Evolutionary conservation across 768 basidiomycete genomes (phyloP).

Genomic region (Dentipellis sp.): DNA sequence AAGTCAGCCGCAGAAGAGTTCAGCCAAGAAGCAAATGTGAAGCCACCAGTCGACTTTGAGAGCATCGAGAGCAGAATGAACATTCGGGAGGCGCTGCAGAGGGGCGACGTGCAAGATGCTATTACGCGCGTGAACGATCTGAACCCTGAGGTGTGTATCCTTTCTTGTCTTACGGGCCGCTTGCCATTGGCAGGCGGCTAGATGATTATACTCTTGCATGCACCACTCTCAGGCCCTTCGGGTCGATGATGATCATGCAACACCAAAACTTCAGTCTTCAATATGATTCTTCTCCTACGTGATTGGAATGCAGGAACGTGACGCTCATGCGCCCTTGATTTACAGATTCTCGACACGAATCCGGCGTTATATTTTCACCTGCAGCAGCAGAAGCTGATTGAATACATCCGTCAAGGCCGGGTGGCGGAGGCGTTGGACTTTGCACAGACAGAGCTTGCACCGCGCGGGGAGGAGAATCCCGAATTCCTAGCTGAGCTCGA

Average conservation of each 20-base stretch:
- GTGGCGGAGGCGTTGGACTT: conserved; percentile 78
- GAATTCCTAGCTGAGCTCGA: conserved; percentile 91
- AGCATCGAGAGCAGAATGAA: conserved; percentile 91
- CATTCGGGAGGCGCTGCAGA: conserved; percentile 88
- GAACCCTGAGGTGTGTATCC: conserved; percentile 82
- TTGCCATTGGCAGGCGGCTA: not conserved
- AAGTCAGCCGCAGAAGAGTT: conserved; percentile 95
- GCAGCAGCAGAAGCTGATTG: conserved; percentile 93
- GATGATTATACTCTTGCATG: conserved; percentile 93
- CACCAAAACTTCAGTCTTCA: conserved; percentile 96
- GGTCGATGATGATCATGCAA: conserved; percentile 80
- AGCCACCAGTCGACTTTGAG: conserved; percentile 76
- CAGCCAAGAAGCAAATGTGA: conserved; percentile 75
- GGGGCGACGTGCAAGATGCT: conserved; percentile 91
- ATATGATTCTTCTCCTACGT: conserved; percentile 58
- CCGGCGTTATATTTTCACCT: conserved; percentile 90
- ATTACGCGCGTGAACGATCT: conserved; percentile 93
- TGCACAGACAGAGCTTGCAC: conserved; percentile 90
- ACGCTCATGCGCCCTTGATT: too few species aligned
- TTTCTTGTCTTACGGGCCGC: not conserved
- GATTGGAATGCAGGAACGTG: conserved; percentile 5
- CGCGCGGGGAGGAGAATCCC: conserved; percentile 89
- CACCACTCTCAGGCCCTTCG: conserved; percentile 87
- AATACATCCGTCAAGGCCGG: conserved; percentile 78
- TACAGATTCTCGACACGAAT: conserved; percentile 93